Base-by-base conservation (phyloP, 2,329 filamentous ascomycete genomes). In the Coleophoma cylindrospora region DNA sequence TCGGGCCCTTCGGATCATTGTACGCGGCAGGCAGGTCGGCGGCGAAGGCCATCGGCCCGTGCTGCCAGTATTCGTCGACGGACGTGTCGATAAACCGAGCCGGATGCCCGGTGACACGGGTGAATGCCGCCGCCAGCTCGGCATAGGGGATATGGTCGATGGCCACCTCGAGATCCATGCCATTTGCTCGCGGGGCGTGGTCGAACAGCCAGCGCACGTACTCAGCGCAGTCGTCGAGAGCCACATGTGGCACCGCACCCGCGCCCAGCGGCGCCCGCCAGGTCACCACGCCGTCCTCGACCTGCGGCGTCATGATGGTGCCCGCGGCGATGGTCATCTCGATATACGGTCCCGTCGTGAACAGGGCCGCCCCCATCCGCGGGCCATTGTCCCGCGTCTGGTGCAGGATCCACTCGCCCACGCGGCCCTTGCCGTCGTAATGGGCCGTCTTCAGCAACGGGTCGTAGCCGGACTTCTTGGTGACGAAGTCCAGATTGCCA, bases 171-270 rank as follows among this genome's bases (percentile, higher is more conserved):
- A 77, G 68, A 48, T 77, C 66, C 59, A 76, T 58, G 0, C 75
- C 74, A 47, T 71, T 70, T 0, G 70, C 66, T 17, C 67, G 63
- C 8, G 68, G 63, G 0, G 66, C 65, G 54, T 77, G 60, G 51
- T 78, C 75, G 47, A 77, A 75, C 1, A 77, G 62, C 71, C 71
- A 77, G 15, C 70, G 65, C 13, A 69, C 72, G 54, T 76, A 77
- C 34, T 67, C 54, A 6, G 67, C 74, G 51, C 71, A 74, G 57
- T 78, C 74, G 19, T 74, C 72, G 3, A 77, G 67, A 4, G 69
- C 58, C 2, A 74, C 68, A 47, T 73, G 70, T 1, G 67, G 61
- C 0, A 76, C 64, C 0, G 64, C 69, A 1, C 70, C 72, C 15
- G 68, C 54, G 2, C 65, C 67, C 3, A 76, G 57, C 1, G 74